phyloP scores from a whole-genome alignment of 2,329 filamentous ascomycete species.

The Davidsoniella eucalypti region DNA sequence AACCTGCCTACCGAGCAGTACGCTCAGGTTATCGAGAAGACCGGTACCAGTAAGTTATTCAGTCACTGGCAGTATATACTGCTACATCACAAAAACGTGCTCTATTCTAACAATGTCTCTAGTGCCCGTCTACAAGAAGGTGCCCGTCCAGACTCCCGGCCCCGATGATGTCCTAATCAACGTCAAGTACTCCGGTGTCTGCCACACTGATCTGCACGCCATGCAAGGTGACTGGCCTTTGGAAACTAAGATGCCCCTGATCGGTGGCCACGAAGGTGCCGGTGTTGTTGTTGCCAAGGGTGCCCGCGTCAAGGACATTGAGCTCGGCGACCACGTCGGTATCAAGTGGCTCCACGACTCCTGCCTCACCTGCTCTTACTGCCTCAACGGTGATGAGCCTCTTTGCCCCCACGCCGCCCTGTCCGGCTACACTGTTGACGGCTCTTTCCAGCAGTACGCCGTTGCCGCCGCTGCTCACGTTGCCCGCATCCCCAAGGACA shows the following conservation, averaged over 20 bases:
- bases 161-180: constrained; percentile 86
- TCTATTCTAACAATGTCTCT: not conserved
- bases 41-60: constrained; percentile 44
- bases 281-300: constrained; percentile 71
- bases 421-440: constrained; percentile 86
- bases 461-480: constrained; percentile 77
- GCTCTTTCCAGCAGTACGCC: constrained; percentile 83
- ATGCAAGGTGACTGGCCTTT: constrained; percentile 85
- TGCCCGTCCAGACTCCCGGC: constrained; percentile 64
- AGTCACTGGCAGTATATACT: not conserved
- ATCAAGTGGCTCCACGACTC: constrained; percentile 89
- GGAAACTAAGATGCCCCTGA: constrained; percentile 62
- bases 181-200: constrained; percentile 79
- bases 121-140: constrained; percentile 59
- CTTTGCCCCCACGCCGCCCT: constrained; percentile 60
- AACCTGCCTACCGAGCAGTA: constrained; percentile 68
- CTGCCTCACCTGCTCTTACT: constrained; percentile 72
- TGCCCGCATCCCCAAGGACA: constrained; percentile 62
- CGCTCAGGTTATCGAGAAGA: constrained; percentile 80
- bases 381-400: constrained; percentile 64
- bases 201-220: constrained; percentile 70
- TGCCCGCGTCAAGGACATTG: constrained; percentile 57
- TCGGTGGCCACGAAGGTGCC: constrained; percentile 68
- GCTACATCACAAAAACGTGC: not conserved
- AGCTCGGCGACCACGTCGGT: constrained; percentile 72